phyloP scores from a whole-genome alignment of 257 asterid species.

The Scutellaria galericulata region DNA sequence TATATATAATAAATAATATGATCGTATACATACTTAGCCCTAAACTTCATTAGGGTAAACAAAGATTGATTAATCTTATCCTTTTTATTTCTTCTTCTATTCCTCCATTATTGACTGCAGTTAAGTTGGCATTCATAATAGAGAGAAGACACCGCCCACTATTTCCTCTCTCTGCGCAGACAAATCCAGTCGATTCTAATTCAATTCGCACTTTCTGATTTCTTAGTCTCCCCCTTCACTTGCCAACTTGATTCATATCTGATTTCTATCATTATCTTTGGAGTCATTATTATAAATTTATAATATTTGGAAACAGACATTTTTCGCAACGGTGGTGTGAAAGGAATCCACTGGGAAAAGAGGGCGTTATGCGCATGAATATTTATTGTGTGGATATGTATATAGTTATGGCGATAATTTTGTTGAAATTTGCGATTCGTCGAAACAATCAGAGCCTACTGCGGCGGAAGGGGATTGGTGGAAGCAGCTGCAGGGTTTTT shows the following conservation, averaged over 20 bases:
- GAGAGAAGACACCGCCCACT: neutral
- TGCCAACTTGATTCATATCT: slow-evolving; percentile 46
- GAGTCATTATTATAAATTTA: neutral
- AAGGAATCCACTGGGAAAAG: slow-evolving; percentile 49
- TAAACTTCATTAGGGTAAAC: no score
- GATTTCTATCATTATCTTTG: slow-evolving; percentile 4
- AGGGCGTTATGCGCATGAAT: slow-evolving; percentile 28
- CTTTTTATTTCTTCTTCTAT: neutral
- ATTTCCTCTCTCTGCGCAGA: neutral
- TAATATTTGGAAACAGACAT: slow-evolving; percentile 38
- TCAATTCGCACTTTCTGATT: slow-evolving; percentile 22
- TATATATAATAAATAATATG: no score
- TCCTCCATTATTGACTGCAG: slow-evolving; percentile 1
- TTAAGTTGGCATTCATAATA: neutral
- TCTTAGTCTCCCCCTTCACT: slow-evolving; percentile 36
- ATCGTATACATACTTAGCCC: no score
- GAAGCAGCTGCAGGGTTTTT: slow-evolving; percentile 45
- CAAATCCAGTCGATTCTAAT: slow-evolving; percentile 26
- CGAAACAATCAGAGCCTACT: slow-evolving; percentile 42
- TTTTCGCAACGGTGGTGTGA: slow-evolving; percentile 50
- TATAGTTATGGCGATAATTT: slow-evolving; percentile 33
- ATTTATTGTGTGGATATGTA: slow-evolving; percentile 41
- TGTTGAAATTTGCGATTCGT: slow-evolving; percentile 49
- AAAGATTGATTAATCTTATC: slow-evolving; percentile 10
- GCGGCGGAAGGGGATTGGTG: slow-evolving; percentile 55